Evolutionary conservation across 305 asterid genomes (phyloP).

Genomic region (Ilex paraguariensis): DNA sequence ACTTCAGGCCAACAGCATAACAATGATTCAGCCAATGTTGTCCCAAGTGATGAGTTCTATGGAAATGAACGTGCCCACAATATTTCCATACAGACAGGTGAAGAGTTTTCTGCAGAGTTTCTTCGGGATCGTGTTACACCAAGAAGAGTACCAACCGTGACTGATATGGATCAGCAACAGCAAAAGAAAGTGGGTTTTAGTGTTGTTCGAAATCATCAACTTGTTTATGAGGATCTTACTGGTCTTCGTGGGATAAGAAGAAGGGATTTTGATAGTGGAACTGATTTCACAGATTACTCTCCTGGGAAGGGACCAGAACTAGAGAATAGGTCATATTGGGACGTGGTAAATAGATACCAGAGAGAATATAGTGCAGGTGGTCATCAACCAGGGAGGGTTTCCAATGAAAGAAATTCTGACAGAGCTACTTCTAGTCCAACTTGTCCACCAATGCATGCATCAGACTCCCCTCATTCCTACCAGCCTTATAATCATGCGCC

Average conservation of each 20-base stretch:
- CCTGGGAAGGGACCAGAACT: conserved; percentile 32
- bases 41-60: conserved; percentile 25
- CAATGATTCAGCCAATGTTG: conserved; percentile 17
- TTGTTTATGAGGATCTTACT: conserved; percentile 29
- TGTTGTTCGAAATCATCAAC: conserved; percentile 29
- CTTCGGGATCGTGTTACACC: conserved; percentile 53
- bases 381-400: conserved; percentile 28
- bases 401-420: conserved; percentile 28
- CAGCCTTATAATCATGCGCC: conserved; percentile 25
- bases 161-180: conserved; percentile 25
- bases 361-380: conserved; percentile 20
- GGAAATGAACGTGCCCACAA: conserved; percentile 32
- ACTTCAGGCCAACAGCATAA: conserved; percentile 21
- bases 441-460: conserved; percentile 22
- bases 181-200: conserved; percentile 17
- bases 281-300: conserved; percentile 26
- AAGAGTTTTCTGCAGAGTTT: conserved; percentile 77
- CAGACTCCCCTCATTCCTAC: conserved; percentile 37
- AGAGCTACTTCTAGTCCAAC: conserved; percentile 24
- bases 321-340: conserved; percentile 18
- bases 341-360: conserved; percentile 24
- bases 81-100: conserved; percentile 80
- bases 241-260: conserved; percentile 27
- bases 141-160: conserved; percentile 25
- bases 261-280: conserved; percentile 27